Evolutionary conservation across 2,329 filamentous ascomycete genomes (phyloP).

Genomic region (Bipolaris zeicola): DNA sequence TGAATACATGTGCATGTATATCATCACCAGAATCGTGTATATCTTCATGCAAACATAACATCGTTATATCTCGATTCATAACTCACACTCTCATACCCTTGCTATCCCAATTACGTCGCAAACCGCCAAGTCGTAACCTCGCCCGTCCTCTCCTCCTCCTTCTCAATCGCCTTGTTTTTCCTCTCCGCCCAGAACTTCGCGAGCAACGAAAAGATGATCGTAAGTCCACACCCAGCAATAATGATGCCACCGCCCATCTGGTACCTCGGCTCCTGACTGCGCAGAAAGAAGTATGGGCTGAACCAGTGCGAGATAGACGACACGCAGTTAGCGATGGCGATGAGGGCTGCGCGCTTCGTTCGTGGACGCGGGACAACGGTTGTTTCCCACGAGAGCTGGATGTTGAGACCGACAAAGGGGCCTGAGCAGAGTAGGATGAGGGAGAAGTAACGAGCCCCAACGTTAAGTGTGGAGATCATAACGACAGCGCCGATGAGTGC

Average conservation of each 20-base stretch:
- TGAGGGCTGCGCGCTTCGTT: conserved; percentile 51
- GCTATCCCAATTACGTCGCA: no score
- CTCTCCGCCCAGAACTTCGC: conserved; percentile 2
- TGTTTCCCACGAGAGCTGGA: conserved; percentile 53
- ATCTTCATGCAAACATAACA: no score
- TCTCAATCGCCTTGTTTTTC: conserved; percentile 12
- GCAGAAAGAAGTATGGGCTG: conserved; percentile 47
- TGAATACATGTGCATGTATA: no score
- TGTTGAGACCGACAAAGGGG: conserved; percentile 48
- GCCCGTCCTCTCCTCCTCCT: conserved; percentile 7
- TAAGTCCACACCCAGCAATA: conserved; percentile 4
- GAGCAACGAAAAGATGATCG: conserved; percentile 2
- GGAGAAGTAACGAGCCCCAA: conserved; percentile 39
- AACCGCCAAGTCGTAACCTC: neutral
- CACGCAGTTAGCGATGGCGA: conserved; percentile 52
- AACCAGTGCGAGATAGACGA: conserved; percentile 51
- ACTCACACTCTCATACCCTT: no score
- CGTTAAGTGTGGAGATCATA: conserved; percentile 37
- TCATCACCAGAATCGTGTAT: no score
- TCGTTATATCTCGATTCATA: no score
- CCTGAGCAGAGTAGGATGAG: conserved; percentile 40
- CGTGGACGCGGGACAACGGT: conserved; percentile 50
- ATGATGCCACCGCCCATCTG: conserved; percentile 20
- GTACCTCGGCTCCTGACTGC: conserved; percentile 18
- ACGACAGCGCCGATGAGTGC: conserved; percentile 28